Conservation (phyloP, 331 rosid genomes). For the Saraca asoca region DNA sequence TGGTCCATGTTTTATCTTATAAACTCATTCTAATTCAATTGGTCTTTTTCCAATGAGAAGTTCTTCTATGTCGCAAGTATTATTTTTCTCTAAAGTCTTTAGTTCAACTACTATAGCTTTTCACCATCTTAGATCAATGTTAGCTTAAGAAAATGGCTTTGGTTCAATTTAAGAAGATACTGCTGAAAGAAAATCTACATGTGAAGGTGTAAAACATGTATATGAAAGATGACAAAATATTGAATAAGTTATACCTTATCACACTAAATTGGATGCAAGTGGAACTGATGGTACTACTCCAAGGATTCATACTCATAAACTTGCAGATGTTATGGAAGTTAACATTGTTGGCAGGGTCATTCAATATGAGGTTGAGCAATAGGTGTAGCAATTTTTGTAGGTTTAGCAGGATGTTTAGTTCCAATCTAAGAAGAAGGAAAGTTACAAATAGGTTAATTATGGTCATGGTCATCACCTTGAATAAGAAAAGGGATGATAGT, state of each 20-base stretch:
- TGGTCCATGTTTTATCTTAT: background rate
- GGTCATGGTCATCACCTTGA: too few species aligned
- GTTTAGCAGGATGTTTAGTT: too few species aligned
- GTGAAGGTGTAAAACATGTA: background rate
- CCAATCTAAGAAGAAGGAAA: too few species aligned
- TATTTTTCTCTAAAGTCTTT: background rate
- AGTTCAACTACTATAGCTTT: background rate
- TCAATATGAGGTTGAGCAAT: too few species aligned
- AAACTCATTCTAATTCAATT: background rate
- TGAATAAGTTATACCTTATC: background rate
- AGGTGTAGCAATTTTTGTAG: too few species aligned
- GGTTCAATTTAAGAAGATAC: background rate
- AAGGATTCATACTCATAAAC: background rate
- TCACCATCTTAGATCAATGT: background rate
- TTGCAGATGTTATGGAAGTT: too few species aligned
- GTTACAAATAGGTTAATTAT: too few species aligned
- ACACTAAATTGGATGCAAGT: background rate
- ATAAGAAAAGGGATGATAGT: background rate
- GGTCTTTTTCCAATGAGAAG: background rate
- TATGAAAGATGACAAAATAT: too few species aligned
- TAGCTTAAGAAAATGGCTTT: background rate
- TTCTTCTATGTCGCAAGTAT: background rate
- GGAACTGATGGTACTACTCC: rapidly evolving
- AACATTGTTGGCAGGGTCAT: too few species aligned
- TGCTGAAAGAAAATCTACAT: too few species aligned